Evolutionary conservation across 495 filamentous ascomycete genomes (phyloP), one percentile per base, ranked within the genome.

Genomic region (Cairneyella variabilis): DNA sequence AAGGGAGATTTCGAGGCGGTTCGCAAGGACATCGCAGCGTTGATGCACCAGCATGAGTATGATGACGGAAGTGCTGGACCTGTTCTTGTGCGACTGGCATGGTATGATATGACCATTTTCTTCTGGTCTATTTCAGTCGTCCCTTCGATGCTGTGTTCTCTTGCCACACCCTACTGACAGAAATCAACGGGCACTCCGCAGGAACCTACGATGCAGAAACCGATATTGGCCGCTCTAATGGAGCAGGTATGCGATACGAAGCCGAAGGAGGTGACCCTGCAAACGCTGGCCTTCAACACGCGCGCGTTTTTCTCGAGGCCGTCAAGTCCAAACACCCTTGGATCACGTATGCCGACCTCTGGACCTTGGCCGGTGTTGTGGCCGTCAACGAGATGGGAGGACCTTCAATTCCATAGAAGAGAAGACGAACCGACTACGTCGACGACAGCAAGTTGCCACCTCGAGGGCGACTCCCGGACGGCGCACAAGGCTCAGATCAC

Each of bases 171-270:
- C 25, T 41, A n/a, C 51, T 62, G 57, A 55, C 28, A 42, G 40
- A 8, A 53, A 26, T 39, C 16, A 7, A 25, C 48, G 78, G 76
- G 76, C 80, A 85, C 68, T 77, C 77, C 36, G 65, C 82, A 0
- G 80, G 82, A 12, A 84, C 80, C 0, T 84, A 85, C 65, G 76
- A 81, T 62, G 66, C 69, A 20, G 69, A 71, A 34, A 74, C 77
- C 32, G 74, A 80, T 62, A 84, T 80, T 0, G 82, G 82, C 30
- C 80, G 82, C 20, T 81, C 76, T 8, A 84, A 84, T 58, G 80
- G 82, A 54, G 80, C 82, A 1, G 80, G 80, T 30, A 85, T 83
- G 80, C 76, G 80, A 9, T 84, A 83, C 60, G 80, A 85, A 68
- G 69, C 71, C 1, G 80, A 83, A 63, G 80, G 79, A 47, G 80